phyloP scores from a whole-genome alignment of 176 grass and related monocot genomes.

The Paspalum notatum region DNA sequence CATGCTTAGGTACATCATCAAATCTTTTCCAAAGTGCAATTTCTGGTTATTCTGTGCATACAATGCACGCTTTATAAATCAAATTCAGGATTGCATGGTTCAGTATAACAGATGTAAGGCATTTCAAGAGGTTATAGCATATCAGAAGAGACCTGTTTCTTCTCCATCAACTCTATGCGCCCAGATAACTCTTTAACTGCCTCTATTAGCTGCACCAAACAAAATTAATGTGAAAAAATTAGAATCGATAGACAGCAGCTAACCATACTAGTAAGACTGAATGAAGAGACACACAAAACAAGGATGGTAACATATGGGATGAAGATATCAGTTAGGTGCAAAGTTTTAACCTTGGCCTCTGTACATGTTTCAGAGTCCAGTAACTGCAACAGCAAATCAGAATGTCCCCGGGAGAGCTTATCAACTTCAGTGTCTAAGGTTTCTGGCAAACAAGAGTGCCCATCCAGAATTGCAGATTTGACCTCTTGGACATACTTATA shows the following conservation, averaged over 20 bases:
- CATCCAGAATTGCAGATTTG: constrained; percentile 38
- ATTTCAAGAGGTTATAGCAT: constrained; percentile 9
- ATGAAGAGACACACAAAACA: not conserved
- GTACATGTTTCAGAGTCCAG: constrained; percentile 37
- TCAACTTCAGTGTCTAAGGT: constrained; percentile 44
- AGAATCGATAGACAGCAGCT: not conserved
- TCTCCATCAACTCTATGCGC: constrained; percentile 50
- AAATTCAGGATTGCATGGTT: constrained; percentile 15
- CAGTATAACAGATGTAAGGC: not conserved
- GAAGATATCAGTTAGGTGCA: not conserved
- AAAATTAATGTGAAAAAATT: constrained; percentile 16
- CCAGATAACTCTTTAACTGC: constrained; percentile 52
- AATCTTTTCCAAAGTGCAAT: not conserved
- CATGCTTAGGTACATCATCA: constrained; percentile 3
- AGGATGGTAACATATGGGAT: constrained; percentile 21
- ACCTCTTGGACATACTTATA: constrained; percentile 17
- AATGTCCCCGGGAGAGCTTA: constrained; percentile 24
- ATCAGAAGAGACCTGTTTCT: constrained; percentile 68
- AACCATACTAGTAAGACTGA: constrained; percentile 15
- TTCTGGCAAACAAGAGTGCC: constrained; percentile 44
- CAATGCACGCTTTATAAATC: not conserved
- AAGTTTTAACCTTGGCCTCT: constrained; percentile 47
- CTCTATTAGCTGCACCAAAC: constrained; percentile 52
- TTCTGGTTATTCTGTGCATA: not conserved
- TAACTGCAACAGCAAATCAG: constrained; percentile 32